Percentiles rank a stretch among this genome's conserved stretches.
Conservation (phyloP, 2,329 filamentous ascomycete species). For the Talaromyces funiculosus region DNA sequence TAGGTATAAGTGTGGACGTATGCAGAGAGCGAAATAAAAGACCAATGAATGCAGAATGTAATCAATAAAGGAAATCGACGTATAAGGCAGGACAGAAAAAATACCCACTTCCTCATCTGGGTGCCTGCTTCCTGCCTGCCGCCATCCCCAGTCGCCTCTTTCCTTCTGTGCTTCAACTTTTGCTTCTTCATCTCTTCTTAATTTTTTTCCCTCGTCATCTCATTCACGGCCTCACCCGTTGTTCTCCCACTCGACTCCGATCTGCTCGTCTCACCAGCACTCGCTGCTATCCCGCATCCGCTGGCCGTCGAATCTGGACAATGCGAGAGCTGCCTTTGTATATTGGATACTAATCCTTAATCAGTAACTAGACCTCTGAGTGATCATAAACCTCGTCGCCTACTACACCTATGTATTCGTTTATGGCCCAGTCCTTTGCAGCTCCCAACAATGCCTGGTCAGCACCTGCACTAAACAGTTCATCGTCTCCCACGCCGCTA, state of each 20-base stretch:
- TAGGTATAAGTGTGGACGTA: background rate
- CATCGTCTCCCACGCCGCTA: conserved; percentile 14
- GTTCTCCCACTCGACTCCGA: background rate
- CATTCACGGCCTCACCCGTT: background rate
- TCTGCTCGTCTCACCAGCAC: background rate
- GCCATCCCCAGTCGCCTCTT: background rate
- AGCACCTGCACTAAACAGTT: conserved; percentile 1
- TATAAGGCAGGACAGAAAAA: background rate
- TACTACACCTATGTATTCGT: conserved; percentile 15
- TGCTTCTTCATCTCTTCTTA: background rate
- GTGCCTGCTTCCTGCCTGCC: conserved; percentile 5
- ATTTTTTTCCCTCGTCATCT: background rate
- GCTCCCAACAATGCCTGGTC: conserved; percentile 11
- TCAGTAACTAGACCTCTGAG: conserved; percentile 2
- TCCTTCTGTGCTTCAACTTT: background rate
- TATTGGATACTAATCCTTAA: background rate
- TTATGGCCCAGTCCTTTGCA: conserved; percentile 14
- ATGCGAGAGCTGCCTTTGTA: background rate
- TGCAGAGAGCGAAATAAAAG: background rate
- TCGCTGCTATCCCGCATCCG: background rate
- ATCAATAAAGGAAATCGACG: background rate
- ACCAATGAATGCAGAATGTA: background rate
- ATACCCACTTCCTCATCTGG: conserved; percentile 8
- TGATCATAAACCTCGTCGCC: background rate
- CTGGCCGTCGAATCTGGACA: background rate